Percentiles rank a stretch among this genome's conserved stretches.
These are phyloP conservation scores for Rugonectria rugulosa DNA, from an alignment of 2,329 filamentous ascomycete species.

Conservation along the genomic window DNA sequence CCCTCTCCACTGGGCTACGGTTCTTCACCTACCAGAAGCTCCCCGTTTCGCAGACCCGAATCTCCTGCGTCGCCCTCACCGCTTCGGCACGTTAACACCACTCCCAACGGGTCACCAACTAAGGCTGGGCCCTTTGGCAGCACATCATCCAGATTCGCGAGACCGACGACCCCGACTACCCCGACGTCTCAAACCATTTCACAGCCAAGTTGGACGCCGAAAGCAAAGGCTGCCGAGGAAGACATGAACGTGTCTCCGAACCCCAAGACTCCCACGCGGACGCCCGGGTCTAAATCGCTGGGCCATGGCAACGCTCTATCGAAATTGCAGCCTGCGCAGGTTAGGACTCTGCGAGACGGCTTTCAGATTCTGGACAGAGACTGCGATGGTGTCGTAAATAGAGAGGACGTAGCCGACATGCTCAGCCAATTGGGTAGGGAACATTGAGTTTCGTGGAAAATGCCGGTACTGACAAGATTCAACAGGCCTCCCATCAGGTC, in stretches of 20 bases:
- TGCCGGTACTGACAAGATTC: slow-evolving; percentile 11
- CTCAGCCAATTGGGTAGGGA: slow-evolving; percentile 78
- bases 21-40: slow-evolving; percentile 66
- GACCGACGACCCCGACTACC: slow-evolving; percentile 50
- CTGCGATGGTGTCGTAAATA: slow-evolving; percentile 82
- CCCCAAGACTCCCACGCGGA: slow-evolving; percentile 44
- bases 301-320: slow-evolving; percentile 65
- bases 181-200: slow-evolving; percentile 42
- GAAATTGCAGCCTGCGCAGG: slow-evolving; percentile 80
- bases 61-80: slow-evolving; percentile 71
- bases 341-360: slow-evolving; percentile 87
- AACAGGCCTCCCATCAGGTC: slow-evolving; percentile 76
- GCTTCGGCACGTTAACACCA: slow-evolving; percentile 63
- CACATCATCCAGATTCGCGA: slow-evolving; percentile 44
- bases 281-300: slow-evolving; percentile 45
- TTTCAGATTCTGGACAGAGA: slow-evolving; percentile 94
- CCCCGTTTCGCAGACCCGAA: slow-evolving; percentile 69
- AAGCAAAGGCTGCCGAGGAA: slow-evolving; percentile 39
- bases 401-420: slow-evolving; percentile 87
- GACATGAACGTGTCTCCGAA: slow-evolving; percentile 42
- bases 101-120: slow-evolving; percentile 68
- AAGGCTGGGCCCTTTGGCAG: slow-evolving; percentile 46
- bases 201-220: slow-evolving; percentile 49
- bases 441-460: background rate
- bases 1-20: slow-evolving; percentile 76